phyloP scores from a whole-genome alignment of 2,329 filamentous ascomycete genomes.

The Talaromyces piceae region DNA sequence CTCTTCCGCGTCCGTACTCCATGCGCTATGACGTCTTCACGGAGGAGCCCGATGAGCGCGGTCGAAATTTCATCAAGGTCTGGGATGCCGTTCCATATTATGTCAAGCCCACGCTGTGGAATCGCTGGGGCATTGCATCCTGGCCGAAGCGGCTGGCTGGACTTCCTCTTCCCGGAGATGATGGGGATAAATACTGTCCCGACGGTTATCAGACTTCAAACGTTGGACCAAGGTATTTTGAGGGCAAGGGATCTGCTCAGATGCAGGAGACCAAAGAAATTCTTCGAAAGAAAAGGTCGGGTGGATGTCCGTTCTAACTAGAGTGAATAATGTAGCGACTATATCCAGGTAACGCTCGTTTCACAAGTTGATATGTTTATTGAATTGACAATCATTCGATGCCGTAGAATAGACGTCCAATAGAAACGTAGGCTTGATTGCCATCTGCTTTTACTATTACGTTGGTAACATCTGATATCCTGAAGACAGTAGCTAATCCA shows the following conservation, averaged over 20 bases:
- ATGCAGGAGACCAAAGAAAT: constrained; percentile 34
- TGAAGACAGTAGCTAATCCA: too few relatives aligned
- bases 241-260: constrained; percentile 46
- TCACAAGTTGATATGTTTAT: too few relatives aligned
- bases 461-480: too few relatives aligned
- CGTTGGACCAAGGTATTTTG: constrained; percentile 53
- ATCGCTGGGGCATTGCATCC: constrained; percentile 54
- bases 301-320: constrained; percentile 47
- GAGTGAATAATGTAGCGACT: too few relatives aligned
- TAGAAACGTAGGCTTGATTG: too few relatives aligned
- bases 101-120: constrained; percentile 51
- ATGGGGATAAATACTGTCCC: constrained; percentile 40
- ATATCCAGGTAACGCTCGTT: too few relatives aligned
- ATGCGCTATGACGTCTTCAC: constrained; percentile 33
- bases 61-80: constrained; percentile 43
- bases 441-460: too few relatives aligned
- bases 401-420: too few relatives aligned
- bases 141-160: constrained; percentile 43
- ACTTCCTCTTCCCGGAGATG: constrained; percentile 41
- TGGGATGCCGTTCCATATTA: constrained; percentile 62
- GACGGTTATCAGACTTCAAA: constrained; percentile 47
- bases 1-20: constrained; percentile 49
- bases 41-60: constrained; percentile 46
- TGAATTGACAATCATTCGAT: too few relatives aligned
- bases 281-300: constrained; percentile 30